Base-by-base conservation (phyloP, 768 basidiomycete genomes). In the Boletales sp. region DNA sequence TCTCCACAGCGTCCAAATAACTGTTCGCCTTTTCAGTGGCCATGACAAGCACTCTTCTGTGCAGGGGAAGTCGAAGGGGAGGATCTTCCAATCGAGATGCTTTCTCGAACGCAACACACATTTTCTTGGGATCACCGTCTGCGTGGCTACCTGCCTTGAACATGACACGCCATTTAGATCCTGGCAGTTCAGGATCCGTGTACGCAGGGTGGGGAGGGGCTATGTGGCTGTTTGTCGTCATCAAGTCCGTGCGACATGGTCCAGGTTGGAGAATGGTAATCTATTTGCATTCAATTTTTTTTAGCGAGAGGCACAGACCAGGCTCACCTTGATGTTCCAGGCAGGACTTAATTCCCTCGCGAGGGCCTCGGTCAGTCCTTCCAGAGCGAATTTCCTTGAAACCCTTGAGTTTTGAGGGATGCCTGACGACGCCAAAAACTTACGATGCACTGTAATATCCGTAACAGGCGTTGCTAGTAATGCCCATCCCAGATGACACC, bases 391-490 rank as follows among this genome's bases (percentile, higher is more conserved):
- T 46, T 62, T 56, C 30, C 57, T 62, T 25, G 40, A 25, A 1
- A 33, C 31, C 6, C 11, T 25, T 32, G 36, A 47, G 31, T 10
- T 31, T 2, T 1, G 3, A 35, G 33, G 35, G 32, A 28, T 21
- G 13, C 5, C 8, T 15, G 10, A 38, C 38, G 37, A 39, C 10
- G 1, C 39, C 36, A 15, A 10, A 6, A 4, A 41, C 57, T 47
- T 32, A 70, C 66, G 59, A 44, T 17, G 67, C 69, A 30, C 57
- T 38, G 45, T 70, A 70, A 31, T 61, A 48, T 12, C 57, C 57
- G 3, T 44, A 46, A 4, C 42, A 54, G 3, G 62, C 41, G 0
- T 0, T 0, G 8, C 57, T 56, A 4, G 2, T 2, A 17, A 70
- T 15, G 0, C 62, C 72, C 15, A 53, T 3, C 14, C 52, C 48